Conservation (phyloP, 2,329 filamentous ascomycete genomes). For the Monosporascus ibericus region DNA sequence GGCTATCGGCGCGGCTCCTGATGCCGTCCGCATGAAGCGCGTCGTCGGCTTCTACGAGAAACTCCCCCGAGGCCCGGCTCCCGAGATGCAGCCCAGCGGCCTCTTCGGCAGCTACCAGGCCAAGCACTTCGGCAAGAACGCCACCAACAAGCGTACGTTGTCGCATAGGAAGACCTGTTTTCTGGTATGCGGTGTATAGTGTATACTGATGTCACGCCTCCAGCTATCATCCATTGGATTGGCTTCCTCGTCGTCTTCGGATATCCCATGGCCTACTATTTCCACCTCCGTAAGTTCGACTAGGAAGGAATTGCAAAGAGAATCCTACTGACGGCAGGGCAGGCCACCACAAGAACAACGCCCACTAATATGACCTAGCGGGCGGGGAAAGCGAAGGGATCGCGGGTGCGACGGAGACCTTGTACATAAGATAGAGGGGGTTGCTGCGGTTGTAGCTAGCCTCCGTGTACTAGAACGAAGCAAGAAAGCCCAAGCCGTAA, state of each 20-base stretch:
- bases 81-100: constrained; percentile 74
- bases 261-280: constrained; percentile 99
- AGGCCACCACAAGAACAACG: constrained; percentile 99
- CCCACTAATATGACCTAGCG: constrained; percentile 61
- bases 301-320: not conserved
- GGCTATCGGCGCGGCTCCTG: constrained; percentile 91
- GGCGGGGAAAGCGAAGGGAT: not conserved
- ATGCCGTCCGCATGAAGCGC: constrained; percentile 95
- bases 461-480: constrained; percentile 23
- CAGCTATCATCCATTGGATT: constrained; percentile 86
- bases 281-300: constrained; percentile 83
- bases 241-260: constrained; percentile 71
- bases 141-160: constrained; percentile 77
- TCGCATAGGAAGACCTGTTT: not conserved
- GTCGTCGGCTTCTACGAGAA: constrained; percentile 99
- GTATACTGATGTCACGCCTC: constrained; percentile 15
- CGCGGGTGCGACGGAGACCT: constrained; percentile 7
- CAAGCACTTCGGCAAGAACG: constrained; percentile 93
- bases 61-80: constrained; percentile 86
- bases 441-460: constrained; percentile 4
- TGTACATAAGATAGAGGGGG: constrained; percentile 23
- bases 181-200: not conserved
- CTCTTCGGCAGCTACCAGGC: constrained; percentile 83
- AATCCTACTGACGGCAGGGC: constrained; percentile 12
- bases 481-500: constrained; percentile 3